These are phyloP conservation scores for Salix brachista DNA, from an alignment of 345 rosid genomes.

Conservation along the genomic window DNA sequence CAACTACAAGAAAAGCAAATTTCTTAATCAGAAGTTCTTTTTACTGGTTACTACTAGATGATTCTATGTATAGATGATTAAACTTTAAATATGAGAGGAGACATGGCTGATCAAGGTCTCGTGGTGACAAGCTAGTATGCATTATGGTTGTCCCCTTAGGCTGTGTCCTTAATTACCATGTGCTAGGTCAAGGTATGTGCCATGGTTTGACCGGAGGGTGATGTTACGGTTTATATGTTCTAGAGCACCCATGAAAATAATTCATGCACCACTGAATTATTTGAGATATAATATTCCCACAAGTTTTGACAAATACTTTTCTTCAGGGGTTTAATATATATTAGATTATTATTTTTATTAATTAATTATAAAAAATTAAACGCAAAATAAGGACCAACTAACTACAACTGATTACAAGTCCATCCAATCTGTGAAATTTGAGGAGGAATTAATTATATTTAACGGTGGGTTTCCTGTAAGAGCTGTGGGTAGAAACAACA, in stretches of 20 bases:
- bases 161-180: not conserved
- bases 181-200: not conserved
- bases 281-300: not conserved
- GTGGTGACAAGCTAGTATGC: not conserved
- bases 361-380: too few species aligned
- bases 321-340: not conserved
- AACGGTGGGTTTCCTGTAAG: not conserved
- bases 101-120: not conserved
- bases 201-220: not conserved
- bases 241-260: not conserved
- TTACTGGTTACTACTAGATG: too few species aligned
- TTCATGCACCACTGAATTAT: not conserved
- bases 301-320: not conserved
- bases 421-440: not conserved
- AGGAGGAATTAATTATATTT: not conserved
- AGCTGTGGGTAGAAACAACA: not conserved
- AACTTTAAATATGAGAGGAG: not conserved
- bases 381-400: too few species aligned
- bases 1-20: too few species aligned
- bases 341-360: too few species aligned
- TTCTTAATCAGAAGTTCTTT: too few species aligned
- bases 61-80: not conserved
- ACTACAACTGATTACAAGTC: too few species aligned
- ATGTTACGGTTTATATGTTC: not conserved
- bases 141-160: not conserved